Evolutionary conservation across 768 basidiomycete genomes (phyloP), one percentile per base, ranked within the genome.

Genomic region (Tylopilus balloui): DNA sequence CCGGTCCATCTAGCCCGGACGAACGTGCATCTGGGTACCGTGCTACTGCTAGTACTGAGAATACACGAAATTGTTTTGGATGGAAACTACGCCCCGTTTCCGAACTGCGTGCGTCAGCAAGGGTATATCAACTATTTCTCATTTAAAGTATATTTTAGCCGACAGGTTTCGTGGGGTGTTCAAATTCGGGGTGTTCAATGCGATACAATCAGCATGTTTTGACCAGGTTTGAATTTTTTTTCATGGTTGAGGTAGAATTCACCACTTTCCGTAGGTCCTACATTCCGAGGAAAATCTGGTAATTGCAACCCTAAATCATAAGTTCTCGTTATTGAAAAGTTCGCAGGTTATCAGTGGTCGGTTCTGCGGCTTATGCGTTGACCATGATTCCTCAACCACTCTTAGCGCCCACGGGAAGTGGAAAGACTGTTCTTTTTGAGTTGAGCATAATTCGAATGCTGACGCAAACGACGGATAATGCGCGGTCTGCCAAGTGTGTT

Each of bases 401-500:
- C 42, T 11, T 61, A 92, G 94, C 95, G 3, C 96, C 96, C 0
- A 98, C 96, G 13, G 92, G 94, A 24, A 90, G 91, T 43, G 96
- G 96, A 24, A 98, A 98, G 69, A 99, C 96, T 0, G 91, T 88
- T 9, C 69, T 98, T 24, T 99, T 98, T 57, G 96, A 99, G 63
- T 71, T 99, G 13, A 81, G 88, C 2, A 88, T 97, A 46, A 80
- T 98, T 43, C 80, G 81, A 27, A 77, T 90, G 73, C 67, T 92
- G 25, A 71, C 71, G 43, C 67, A 77, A 42, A 68, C 72, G 8
- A 59, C 67, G 42, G 64, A 65, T 24, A 62, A 55, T 11, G 53
- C 51, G 14, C 63, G 70, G 23, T 52, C 64, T n/a, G 58, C 66
- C 3, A 91, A 89, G 70, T 87, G 86, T 54, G 81, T 99, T 14